These are phyloP conservation scores for Colletotrichum truncatum DNA, from an alignment of 2,329 filamentous ascomycete genomes.

Conservation along the genomic window DNA sequence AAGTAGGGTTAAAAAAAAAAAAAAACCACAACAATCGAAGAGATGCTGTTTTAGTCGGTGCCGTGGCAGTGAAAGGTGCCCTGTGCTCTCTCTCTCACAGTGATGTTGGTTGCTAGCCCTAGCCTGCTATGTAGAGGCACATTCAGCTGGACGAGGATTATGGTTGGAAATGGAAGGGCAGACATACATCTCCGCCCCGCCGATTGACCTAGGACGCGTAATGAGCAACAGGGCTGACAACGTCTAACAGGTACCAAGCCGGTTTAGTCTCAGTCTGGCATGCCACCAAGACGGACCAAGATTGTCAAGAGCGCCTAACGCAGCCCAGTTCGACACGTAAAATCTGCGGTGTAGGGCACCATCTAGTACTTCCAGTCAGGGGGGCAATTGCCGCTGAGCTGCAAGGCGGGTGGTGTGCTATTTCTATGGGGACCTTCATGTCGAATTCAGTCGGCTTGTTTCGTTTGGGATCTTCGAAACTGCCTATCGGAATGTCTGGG, in stretches of 20 bases:
- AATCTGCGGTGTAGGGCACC: background rate
- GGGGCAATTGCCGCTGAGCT: background rate
- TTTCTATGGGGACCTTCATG: too few species aligned
- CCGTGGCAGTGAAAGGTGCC: background rate
- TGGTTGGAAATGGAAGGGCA: background rate
- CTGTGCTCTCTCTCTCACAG: background rate
- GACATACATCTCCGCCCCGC: background rate
- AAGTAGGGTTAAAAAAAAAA: too few species aligned
- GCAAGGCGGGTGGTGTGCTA: background rate
- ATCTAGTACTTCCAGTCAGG: background rate
- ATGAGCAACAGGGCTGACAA: constrained; percentile 13
- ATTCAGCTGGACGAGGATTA: background rate
- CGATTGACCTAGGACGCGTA: constrained; percentile 26
- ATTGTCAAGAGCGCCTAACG: background rate
- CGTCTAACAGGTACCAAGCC: background rate
- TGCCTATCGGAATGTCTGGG: too few species aligned
- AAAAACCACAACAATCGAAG: background rate
- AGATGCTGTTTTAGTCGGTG: constrained; percentile 9
- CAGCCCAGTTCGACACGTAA: constrained; percentile 16
- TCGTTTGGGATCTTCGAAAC: background rate
- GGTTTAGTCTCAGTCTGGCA: background rate
- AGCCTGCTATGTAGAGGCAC: background rate
- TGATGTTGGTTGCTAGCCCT: background rate
- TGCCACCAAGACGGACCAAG: constrained; percentile 3
- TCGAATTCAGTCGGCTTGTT: background rate